These are phyloP conservation scores for Boletellus sp. DNA, from an alignment of 768 basidiomycete species.

Conservation along the genomic window DNA sequence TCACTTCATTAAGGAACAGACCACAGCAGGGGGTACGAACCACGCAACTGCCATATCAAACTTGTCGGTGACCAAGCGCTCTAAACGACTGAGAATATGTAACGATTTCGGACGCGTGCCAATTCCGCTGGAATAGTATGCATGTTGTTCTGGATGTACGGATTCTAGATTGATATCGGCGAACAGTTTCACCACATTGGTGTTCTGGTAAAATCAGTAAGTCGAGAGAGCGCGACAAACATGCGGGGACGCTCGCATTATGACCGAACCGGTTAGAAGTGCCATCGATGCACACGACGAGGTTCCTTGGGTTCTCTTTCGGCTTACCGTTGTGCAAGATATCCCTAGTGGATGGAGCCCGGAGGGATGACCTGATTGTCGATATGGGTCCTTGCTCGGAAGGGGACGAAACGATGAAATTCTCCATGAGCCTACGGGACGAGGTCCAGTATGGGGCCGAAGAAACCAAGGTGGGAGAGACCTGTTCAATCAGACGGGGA, in stretches of 20 bases:
- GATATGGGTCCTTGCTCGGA: neutral
- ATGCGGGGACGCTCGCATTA: conserved; percentile 7
- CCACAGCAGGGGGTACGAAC: conserved; percentile 20
- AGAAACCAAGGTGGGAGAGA: neutral
- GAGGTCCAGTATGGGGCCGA: neutral
- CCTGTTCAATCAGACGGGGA: neutral
- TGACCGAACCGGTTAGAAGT: conserved; percentile 23
- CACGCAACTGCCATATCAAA: conserved; percentile 39
- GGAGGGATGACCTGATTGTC: neutral
- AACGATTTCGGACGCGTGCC: conserved; percentile 32
- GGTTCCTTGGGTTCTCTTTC: conserved; percentile 17
- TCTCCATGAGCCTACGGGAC: neutral
- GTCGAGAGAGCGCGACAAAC: neutral
- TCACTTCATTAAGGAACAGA: neutral
- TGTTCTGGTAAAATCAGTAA: conserved; percentile 29
- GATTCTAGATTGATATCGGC: conserved; percentile 24
- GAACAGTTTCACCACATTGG: conserved; percentile 38
- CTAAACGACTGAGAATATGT: conserved; percentile 21
- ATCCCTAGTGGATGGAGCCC: too few species aligned
- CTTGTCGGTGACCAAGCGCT: conserved; percentile 18
- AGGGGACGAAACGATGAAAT: neutral
- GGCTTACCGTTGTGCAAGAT: neutral
- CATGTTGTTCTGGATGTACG: conserved; percentile 20
- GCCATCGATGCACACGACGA: conserved; percentile 24
- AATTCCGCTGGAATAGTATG: conserved; percentile 39